These are phyloP conservation scores for Coelastrella sp. DNA, from an alignment of 139 green algal species.

Conservation along the genomic window DNA sequence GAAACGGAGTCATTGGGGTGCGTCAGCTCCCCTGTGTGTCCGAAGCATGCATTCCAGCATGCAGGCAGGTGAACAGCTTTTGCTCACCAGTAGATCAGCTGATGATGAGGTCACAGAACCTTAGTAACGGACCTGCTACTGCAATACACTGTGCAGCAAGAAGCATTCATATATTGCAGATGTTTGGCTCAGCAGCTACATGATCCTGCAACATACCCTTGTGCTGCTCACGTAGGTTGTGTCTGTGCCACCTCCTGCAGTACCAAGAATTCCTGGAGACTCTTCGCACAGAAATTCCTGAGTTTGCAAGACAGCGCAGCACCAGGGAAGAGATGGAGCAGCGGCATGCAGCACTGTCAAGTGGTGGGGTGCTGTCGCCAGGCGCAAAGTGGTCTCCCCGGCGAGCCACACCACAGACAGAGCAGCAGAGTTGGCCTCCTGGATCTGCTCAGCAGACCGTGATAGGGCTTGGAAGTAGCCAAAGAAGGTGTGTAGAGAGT, in stretches of 20 bases:
- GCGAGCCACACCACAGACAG: not conserved
- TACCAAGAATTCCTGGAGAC: conserved; percentile 65
- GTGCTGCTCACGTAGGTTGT: not conserved
- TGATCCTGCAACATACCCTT: not conserved
- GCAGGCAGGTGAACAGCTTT: not conserved
- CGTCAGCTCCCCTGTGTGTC: not conserved
- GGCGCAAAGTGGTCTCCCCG: not conserved
- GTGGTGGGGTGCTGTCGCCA: not conserved
- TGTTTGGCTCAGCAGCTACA: not conserved
- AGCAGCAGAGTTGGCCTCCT: not conserved
- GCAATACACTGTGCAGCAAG: not conserved
- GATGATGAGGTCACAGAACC: not conserved
- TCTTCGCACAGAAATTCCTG: conserved; percentile 43
- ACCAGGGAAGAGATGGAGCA: not conserved
- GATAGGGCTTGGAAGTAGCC: not conserved
- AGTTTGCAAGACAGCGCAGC: not conserved
- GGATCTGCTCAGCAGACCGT: not conserved
- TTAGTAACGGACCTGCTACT: not conserved
- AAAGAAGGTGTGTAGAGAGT: not conserved
- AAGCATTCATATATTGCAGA: not conserved
- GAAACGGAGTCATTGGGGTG: conserved; percentile 70
- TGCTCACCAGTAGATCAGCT: not conserved
- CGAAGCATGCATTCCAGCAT: not conserved
- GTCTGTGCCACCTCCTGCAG: conserved; percentile 26
- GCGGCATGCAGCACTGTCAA: not conserved